Evolutionary conservation across 2,329 filamentous ascomycete species (phyloP).

Genomic region (Phaeoacremonium minimum): DNA sequence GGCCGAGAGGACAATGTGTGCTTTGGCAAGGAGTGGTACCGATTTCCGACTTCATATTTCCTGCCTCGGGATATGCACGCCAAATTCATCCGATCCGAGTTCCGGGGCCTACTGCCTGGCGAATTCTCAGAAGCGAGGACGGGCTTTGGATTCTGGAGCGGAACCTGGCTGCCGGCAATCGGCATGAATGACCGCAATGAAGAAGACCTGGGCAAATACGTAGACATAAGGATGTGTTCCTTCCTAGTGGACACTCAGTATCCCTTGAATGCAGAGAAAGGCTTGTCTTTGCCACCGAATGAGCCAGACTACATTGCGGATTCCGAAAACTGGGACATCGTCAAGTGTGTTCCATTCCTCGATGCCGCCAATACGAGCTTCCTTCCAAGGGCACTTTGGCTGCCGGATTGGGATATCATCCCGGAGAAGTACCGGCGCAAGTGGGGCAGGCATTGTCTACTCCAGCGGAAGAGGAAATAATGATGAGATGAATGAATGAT

Average conservation of each 20-base stretch:
- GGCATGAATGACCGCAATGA: constrained; percentile 92
- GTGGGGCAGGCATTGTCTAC: constrained; percentile 86
- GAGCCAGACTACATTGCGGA: constrained; percentile 82
- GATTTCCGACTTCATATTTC: constrained; percentile 91
- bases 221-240: constrained; percentile 67
- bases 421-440: constrained; percentile 66
- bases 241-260: constrained; percentile 89
- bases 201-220: constrained; percentile 85
- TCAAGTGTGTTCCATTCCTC: constrained; percentile 75
- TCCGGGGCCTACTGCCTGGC: constrained; percentile 81
- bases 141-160: constrained; percentile 70
- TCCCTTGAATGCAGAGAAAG: constrained; percentile 41
- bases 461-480: constrained; percentile 58
- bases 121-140: constrained; percentile 75
- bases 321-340: constrained; percentile 67
- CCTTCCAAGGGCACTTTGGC: constrained; percentile 74
- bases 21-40: constrained; percentile 96
- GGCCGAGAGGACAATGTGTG: constrained; percentile 69
- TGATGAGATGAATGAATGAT: no score
- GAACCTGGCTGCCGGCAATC: constrained; percentile 75
- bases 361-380: constrained; percentile 72
- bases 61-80: constrained; percentile 77
- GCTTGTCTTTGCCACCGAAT: constrained; percentile 46
- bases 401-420: constrained; percentile 67
- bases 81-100: constrained; percentile 89